These are phyloP conservation scores for Fusarium coicis DNA, from an alignment of 2,329 filamentous ascomycete genomes.

Conservation along the genomic window DNA sequence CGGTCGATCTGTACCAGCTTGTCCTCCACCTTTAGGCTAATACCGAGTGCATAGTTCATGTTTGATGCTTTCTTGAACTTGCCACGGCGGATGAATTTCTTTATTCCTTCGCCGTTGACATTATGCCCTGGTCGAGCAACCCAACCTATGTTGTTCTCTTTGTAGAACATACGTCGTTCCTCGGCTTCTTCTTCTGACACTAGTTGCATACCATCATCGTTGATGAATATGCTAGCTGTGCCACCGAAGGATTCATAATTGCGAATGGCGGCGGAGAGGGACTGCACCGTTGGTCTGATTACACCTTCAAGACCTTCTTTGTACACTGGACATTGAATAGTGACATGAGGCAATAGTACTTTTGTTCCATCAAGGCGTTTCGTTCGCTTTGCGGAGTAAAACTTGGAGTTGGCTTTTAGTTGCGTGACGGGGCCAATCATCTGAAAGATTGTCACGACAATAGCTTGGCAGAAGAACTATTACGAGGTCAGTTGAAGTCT, in stretches of 20 bases:
- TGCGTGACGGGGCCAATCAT: background rate
- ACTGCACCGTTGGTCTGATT: slow-evolving; percentile 65
- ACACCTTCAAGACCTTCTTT: slow-evolving; percentile 50
- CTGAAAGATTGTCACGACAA: background rate
- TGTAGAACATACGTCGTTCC: slow-evolving; percentile 64
- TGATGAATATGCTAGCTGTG: slow-evolving; percentile 73
- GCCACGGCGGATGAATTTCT: slow-evolving; percentile 63
- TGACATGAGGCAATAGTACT: slow-evolving; percentile 51
- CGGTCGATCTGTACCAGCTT: slow-evolving; percentile 48
- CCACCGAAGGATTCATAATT: slow-evolving; percentile 70
- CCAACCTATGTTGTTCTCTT: slow-evolving; percentile 67
- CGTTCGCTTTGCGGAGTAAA: background rate
- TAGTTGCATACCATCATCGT: slow-evolving; percentile 75
- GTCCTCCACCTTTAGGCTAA: slow-evolving; percentile 66
- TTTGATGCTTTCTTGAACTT: slow-evolving; percentile 75
- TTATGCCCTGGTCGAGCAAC: slow-evolving; percentile 56
- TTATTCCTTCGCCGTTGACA: background rate
- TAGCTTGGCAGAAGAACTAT: background rate
- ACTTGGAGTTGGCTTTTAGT: slow-evolving; percentile 27
- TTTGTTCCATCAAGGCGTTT: background rate
- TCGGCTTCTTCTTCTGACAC: slow-evolving; percentile 60
- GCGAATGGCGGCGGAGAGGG: slow-evolving; percentile 67
- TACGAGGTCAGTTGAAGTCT: rapidly evolving
- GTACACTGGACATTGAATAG: slow-evolving; percentile 58
- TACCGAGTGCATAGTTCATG: slow-evolving; percentile 71